A percentile compares a stretch with the other conserved stretches of the same genome.
phyloP scores from a whole-genome alignment of 2,329 filamentous ascomycete genomes.

The Metarhizium album region DNA sequence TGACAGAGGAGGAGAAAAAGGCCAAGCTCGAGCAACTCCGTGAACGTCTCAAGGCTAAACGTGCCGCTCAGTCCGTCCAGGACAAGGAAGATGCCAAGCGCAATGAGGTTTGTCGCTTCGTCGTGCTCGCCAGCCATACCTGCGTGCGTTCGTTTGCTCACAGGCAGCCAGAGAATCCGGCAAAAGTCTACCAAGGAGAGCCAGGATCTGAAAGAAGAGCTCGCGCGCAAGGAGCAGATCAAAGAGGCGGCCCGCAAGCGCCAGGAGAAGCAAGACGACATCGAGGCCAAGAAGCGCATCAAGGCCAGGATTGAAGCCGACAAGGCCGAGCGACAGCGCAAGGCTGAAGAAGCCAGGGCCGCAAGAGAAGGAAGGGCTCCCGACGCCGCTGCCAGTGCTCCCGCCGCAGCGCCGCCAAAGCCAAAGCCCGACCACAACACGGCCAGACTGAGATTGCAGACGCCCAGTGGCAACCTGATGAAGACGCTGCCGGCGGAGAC shows the following conservation, averaged over 20 bases:
- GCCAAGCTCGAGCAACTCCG: conserved; percentile 66
- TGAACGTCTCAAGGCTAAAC: conserved; percentile 61
- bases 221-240: conserved; percentile 78
- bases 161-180: conserved; percentile 48
- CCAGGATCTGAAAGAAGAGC: conserved; percentile 82
- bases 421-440: conserved; percentile 66
- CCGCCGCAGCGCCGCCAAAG: conserved; percentile 42
- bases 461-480: conserved; percentile 58
- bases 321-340: conserved; percentile 77
- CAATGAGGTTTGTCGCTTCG: conserved; percentile 58
- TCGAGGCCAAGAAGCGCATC: conserved; percentile 78
- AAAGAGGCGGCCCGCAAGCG: conserved; percentile 83
- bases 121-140: neutral
- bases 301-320: conserved; percentile 91
- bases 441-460: conserved; percentile 73
- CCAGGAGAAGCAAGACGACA: conserved; percentile 75
- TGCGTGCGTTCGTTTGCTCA: neutral
- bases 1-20: conserved; percentile 88
- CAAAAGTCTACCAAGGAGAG: conserved; percentile 82
- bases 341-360: conserved; percentile 78
- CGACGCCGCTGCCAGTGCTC: conserved; percentile 26
- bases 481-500: conserved; percentile 86
- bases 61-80: conserved; percentile 51
- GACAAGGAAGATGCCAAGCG: conserved; percentile 75
- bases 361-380: conserved; percentile 63